These are phyloP conservation scores for Rosellinia necatrix DNA, from an alignment of 2,329 filamentous ascomycete species.

Conservation along the genomic window DNA sequence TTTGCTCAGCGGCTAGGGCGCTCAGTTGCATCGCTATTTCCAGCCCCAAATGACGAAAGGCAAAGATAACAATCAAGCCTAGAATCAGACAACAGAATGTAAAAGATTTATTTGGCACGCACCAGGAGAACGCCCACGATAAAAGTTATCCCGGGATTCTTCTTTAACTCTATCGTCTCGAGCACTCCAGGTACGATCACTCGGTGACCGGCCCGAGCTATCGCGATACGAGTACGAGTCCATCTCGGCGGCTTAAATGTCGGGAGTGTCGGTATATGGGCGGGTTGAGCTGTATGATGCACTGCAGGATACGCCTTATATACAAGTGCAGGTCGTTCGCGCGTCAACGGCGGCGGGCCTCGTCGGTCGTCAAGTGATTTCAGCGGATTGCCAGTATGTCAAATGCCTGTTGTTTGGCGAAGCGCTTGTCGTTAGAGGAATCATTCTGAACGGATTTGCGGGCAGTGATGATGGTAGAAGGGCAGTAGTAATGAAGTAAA, in stretches of 20 bases:
- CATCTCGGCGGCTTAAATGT: conserved; percentile 45
- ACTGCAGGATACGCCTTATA: conserved; percentile 23
- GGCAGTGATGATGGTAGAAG: conserved; percentile 32
- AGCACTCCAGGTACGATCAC: conserved; percentile 55
- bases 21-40: background rate
- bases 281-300: background rate
- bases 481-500: conserved; percentile 30
- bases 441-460: conserved; percentile 47
- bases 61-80: background rate
- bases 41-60: background rate
- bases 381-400: conserved; percentile 30
- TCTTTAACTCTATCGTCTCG: conserved; percentile 60
- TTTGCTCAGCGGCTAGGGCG: no score
- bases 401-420: conserved; percentile 55
- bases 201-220: conserved; percentile 55
- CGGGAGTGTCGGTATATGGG: background rate
- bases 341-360: conserved; percentile 26
- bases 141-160: conserved; percentile 63
- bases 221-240: conserved; percentile 63
- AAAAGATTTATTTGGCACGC: conserved; percentile 44
- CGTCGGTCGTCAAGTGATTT: conserved; percentile 37
- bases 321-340: conserved; percentile 30
- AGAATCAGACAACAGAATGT: conserved; percentile 25
- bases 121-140: conserved; percentile 74
- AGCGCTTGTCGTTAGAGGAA: conserved; percentile 61